A percentile compares a stretch with the other conserved stretches of the same genome.
Conservation (phyloP, 2,329 filamentous ascomycete genomes). For the Colletotrichum sp. region DNA sequence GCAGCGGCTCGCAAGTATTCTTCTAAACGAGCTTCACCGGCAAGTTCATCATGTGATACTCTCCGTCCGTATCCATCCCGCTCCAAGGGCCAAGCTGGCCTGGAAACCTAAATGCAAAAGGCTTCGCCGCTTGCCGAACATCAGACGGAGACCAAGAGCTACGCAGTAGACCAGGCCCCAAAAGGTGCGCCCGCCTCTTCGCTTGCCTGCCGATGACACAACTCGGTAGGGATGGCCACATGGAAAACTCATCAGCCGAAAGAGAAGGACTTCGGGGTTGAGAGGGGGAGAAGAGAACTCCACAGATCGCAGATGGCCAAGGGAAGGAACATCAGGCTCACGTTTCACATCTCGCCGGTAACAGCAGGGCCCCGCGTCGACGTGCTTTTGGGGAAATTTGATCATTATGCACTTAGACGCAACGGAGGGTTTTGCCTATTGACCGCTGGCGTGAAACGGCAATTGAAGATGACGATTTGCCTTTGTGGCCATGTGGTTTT, state of each 20-base stretch:
- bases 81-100: background rate
- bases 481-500: background rate
- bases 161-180: background rate
- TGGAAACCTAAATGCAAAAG: background rate
- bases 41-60: background rate
- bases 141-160: background rate
- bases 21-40: background rate
- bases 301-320: background rate
- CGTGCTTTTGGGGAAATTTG: background rate
- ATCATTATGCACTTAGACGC: background rate
- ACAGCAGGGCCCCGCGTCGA: background rate
- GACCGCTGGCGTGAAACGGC: background rate
- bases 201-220: background rate
- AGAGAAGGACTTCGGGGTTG: background rate
- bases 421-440: background rate
- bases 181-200: background rate
- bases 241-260: background rate
- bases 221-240: background rate
- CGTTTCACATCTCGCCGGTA: conserved; percentile 5
- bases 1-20: background rate
- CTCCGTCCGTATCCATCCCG: background rate
- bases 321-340: background rate
- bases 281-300: background rate
- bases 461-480: background rate
- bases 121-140: conserved; percentile 7